Base-by-base conservation (phyloP, 2,329 filamentous ascomycete genomes). In the Ceratocystis destructans region DNA sequence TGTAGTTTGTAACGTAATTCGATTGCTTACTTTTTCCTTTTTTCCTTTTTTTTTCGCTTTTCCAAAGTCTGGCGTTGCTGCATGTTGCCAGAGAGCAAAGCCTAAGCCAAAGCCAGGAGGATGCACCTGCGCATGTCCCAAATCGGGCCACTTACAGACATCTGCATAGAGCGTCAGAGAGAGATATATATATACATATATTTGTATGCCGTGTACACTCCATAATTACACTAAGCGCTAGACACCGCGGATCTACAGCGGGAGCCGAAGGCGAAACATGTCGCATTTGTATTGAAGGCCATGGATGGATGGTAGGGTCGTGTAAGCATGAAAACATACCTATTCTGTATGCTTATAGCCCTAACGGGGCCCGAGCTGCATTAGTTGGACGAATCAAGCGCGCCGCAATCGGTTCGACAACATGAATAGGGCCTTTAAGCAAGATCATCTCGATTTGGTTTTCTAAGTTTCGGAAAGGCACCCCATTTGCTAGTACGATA, bases 251-350 rank as follows among this genome's bases (percentile, higher is more conserved):
- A 73, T 93, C 89, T 55, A 93, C 85, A 71, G 87, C 91, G 28
- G 93, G 77, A 12, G 93, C 87, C 0, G 88, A 84, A 2, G 91
- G 79, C 48, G 72, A 93, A 92, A 75, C 91, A 92, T 0, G 88
- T 92, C 6, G 89, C 88, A 91, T 71, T 91, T 85, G 69, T 87
- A 74, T 93, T 89, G 71, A 92, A 87, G 0, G 88, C 75, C 15
- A 90, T 83, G 0, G 0, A 88, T 89, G 64, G 92, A 83, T 1
- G 10, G 37, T 41, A 12, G 10, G 37, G 37, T 41, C 37, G 37
- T 41, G 12, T 41, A 41, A 41, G 37, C 37, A 41, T 41, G 37
- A 41, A 41, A 41, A 41, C 37, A 41, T 41, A 41, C 37, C 5
- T 41, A 41, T 41, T 41, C 10, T 41, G 12, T 41, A 15, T 41